Conservation (phyloP, 805 yeast genomes). For the Saccharomyces paradoxus region DNA sequence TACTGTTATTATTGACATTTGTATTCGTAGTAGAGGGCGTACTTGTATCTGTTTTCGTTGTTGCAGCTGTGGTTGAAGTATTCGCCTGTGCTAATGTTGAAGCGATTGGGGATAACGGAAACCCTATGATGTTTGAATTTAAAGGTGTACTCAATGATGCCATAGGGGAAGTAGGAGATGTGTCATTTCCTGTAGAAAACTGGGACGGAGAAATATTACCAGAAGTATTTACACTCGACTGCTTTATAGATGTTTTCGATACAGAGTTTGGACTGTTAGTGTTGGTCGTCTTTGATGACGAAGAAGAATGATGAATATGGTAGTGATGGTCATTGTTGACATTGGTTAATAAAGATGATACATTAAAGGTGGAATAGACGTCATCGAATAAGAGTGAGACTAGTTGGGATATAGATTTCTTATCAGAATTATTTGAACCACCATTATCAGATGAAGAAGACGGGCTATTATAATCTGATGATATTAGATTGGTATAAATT, state of each 20-base stretch:
- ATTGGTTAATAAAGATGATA: slow-evolving; percentile 10
- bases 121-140: background rate
- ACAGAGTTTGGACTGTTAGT: background rate
- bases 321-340: background rate
- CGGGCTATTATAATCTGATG: background rate
- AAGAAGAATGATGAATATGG: background rate
- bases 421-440: background rate
- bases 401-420: slow-evolving; percentile 8
- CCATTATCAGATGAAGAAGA: background rate
- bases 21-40: background rate
- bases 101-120: background rate
- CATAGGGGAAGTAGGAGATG: background rate
- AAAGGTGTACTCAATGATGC: background rate
- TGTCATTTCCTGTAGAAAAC: background rate
- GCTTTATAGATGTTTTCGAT: background rate
- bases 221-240: background rate
- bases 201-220: background rate
- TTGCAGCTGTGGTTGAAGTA: background rate
- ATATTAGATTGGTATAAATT: slow-evolving; percentile 2
- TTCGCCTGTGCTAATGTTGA: background rate
- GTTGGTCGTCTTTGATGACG: background rate
- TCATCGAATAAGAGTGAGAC: slow-evolving; percentile 17
- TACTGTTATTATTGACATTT: background rate
- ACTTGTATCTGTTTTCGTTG: background rate
- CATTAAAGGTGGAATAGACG: slow-evolving; percentile 12